These are phyloP conservation scores for Alisma plantagoaquatica DNA, from an alignment of 106 monocot genomes.

Conservation along the genomic window DNA sequence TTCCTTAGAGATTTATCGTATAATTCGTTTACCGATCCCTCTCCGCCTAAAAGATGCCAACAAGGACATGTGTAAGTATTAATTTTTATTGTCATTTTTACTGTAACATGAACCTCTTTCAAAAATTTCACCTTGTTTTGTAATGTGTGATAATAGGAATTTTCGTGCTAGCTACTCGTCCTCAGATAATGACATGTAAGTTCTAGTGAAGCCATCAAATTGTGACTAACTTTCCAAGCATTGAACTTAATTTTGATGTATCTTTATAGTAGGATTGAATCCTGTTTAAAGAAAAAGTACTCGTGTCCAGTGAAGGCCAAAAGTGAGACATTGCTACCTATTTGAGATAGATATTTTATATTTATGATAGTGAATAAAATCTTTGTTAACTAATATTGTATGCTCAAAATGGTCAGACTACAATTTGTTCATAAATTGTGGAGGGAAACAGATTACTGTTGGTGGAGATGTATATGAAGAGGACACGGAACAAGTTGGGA, in stretches of 20 bases:
- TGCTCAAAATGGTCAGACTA: slow-evolving; percentile 9
- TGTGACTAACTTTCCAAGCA: background rate
- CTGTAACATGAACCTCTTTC: slow-evolving; percentile 6
- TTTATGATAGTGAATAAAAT: background rate
- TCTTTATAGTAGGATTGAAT: background rate
- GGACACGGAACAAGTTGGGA: background rate
- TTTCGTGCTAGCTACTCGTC: slow-evolving; percentile 33
- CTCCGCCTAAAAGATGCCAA: slow-evolving; percentile 13
- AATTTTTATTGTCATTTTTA: no score
- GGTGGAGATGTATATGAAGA: slow-evolving; percentile 5
- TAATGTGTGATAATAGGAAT: slow-evolving; percentile 20
- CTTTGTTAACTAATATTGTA: background rate
- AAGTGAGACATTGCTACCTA: background rate
- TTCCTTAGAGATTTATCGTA: slow-evolving; percentile 76
- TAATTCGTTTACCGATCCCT: slow-evolving; percentile 40
- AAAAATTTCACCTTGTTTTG: background rate
- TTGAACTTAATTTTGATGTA: background rate
- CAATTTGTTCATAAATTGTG: slow-evolving; percentile 16
- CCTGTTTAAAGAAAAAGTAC: background rate
- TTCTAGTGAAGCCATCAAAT: no score
- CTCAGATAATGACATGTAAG: slow-evolving; percentile 16
- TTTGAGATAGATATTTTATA: background rate
- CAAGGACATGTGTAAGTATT: slow-evolving; percentile 25
- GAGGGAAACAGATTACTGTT: background rate
- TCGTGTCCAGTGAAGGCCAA: background rate